Evolutionary conservation across 2,329 filamentous ascomycete genomes (phyloP), one percentile per base, ranked within the genome.

Genomic region (Xylariales sp.): DNA sequence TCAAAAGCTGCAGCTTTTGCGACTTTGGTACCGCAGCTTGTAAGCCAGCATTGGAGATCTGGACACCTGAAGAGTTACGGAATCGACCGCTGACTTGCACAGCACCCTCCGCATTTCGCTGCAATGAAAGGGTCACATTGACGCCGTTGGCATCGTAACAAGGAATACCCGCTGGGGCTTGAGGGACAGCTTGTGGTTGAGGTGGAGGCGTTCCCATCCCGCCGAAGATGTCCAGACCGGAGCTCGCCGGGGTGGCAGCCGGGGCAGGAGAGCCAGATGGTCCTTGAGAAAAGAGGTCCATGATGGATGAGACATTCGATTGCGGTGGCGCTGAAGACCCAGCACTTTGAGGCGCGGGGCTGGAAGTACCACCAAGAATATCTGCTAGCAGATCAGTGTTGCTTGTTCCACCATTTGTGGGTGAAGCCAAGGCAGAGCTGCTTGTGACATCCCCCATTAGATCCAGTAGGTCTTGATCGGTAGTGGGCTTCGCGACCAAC

Each of bases 21-120:
- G 86, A 88, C 68, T 97, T 98, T 7, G 93, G 93, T 40, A 98
- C 93, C 1, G 93, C 93, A 31, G 91, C 93, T 63, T 98, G 93
- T 50, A 98, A 64, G 19, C 87, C 88, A 21, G 97, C 86, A 33
- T 77, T 79, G 12, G 82, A 82, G 36, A 97, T 71, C 11, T 70
- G 67, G 11, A 73, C 74, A 21, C 74, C 73, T 11, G 82, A 84
- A 0, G 68, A 77, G 62, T 97, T 97, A 28, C 78, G 79, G 73
- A 98, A 98, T 7, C 82, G 81, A 12, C 89, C 89, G 37, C 84
- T 73, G 5, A 95, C 82, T 59, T 95, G 89, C 15, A 95, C 83
- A 7, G 80, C 79, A 33, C 83, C 82, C 56, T 88, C 86, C 3
- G 84, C 75, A 51, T 85, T 93, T 32, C 93, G 79, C 61, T 95